phyloP scores from a whole-genome alignment of 345 rosid genomes.

The Brassica nigra region DNA sequence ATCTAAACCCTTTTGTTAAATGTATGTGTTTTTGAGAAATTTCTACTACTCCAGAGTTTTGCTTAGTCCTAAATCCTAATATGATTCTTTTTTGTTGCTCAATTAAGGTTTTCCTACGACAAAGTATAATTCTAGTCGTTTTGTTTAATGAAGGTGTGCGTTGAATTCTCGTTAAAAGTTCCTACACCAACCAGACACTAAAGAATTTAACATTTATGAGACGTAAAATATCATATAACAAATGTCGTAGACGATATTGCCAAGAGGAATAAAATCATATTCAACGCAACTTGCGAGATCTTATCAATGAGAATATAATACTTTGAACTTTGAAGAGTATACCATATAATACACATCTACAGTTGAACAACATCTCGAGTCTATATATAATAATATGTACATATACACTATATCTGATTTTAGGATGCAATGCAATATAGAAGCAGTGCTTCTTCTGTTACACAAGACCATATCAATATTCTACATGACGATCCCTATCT shows the following conservation, averaged over 20 bases:
- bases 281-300: conserved; percentile 10
- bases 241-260: conserved; percentile 27
- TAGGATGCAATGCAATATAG: neutral
- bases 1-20: neutral
- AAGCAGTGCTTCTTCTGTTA: neutral
- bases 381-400: neutral
- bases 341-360: neutral
- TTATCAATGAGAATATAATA: neutral
- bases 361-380: conserved; percentile 7
- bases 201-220: neutral
- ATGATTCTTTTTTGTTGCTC: neutral
- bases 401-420: neutral
- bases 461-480: neutral
- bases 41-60: neutral
- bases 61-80: neutral
- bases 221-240: neutral
- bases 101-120: neutral
- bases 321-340: neutral
- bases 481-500: neutral
- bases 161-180: neutral
- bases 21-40: neutral
- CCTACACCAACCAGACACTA: conserved; percentile 4
- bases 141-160: neutral
- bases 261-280: neutral
- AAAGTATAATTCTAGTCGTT: neutral